Percentiles rank a stretch among this genome's conserved stretches.
Evolutionary conservation across 345 rosid species (phyloP).

Genomic region (Hibiscus trionum): DNA sequence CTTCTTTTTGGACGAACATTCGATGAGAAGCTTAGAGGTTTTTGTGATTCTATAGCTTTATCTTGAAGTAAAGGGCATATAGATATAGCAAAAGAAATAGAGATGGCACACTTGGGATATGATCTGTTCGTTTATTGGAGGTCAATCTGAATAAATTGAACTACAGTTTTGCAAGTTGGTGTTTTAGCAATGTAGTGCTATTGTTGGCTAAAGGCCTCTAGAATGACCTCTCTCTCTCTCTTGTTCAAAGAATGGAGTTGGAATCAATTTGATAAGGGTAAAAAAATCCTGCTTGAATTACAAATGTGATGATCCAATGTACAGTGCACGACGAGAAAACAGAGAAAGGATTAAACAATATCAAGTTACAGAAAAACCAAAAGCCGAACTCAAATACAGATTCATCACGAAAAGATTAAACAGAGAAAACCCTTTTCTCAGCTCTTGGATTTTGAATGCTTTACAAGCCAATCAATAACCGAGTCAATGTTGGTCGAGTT

Average conservation of each 20-base stretch:
- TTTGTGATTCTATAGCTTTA: constrained; percentile 11
- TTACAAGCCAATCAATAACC: constrained; percentile 89
- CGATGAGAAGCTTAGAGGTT: constrained; percentile 15
- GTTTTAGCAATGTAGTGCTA: neutral
- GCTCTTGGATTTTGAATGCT: constrained; percentile 72
- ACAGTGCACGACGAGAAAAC: neutral
- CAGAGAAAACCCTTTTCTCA: constrained; percentile 12
- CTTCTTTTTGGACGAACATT: constrained; percentile 1
- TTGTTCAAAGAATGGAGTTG: neutral
- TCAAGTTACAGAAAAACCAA: neutral
- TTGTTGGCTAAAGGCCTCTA: neutral
- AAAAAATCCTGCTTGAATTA: neutral
- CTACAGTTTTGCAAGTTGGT: constrained; percentile 1
- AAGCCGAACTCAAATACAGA: neutral
- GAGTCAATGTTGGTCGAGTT: constrained; percentile 80
- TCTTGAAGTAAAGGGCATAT: constrained; percentile 2
- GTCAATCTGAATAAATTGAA: neutral
- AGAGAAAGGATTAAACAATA: neutral
- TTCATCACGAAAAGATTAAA: neutral
- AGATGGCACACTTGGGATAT: constrained; percentile 1
- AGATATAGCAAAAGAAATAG: constrained; percentile 9
- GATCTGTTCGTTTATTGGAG: neutral
- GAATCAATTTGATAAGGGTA: neutral
- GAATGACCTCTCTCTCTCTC: neutral
- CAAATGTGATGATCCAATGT: neutral